phyloP scores from a whole-genome alignment of 1,284 basidiomycete species.

The Earliella scabrosa region DNA sequence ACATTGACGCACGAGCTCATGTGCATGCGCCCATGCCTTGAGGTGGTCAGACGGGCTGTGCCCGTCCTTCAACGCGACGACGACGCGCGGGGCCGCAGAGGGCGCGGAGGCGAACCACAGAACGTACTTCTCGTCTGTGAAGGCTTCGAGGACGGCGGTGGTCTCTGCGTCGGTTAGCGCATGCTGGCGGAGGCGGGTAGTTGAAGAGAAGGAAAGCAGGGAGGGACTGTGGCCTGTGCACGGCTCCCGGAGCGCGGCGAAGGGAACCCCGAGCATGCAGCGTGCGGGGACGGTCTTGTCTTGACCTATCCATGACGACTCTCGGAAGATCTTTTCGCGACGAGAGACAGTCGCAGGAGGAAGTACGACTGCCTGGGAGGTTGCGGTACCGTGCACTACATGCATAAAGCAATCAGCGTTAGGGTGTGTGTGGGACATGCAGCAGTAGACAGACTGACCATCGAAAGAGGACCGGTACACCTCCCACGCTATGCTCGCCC shows the following conservation, averaged over 20 bases:
- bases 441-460: too few species aligned
- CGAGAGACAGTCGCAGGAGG: constrained; percentile 2
- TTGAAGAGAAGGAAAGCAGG: neutral
- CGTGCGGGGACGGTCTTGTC: neutral
- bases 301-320: constrained; percentile 10
- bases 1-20: constrained; percentile 28
- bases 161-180: constrained; percentile 13
- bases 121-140: constrained; percentile 50
- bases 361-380: neutral
- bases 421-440: too few species aligned
- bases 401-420: too few species aligned
- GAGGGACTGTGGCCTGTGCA: neutral
- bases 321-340: constrained; percentile 23
- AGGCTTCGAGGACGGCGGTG: constrained; percentile 31
- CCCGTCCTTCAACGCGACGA: constrained; percentile 54
- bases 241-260: constrained; percentile 9
- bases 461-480: constrained; percentile 20
- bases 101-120: constrained; percentile 48
- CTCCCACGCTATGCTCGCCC: constrained; percentile 57
- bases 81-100: constrained; percentile 29
- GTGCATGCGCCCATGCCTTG: constrained; percentile 59
- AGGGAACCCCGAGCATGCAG: constrained; percentile 21
- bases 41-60: constrained; percentile 52
- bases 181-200: neutral
- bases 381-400: constrained; percentile 4